Percentiles rank a stretch among this genome's conserved stretches.
phyloP scores from a whole-genome alignment of 805 yeast genomes.

The Nakazawaea wyomingensis region DNA sequence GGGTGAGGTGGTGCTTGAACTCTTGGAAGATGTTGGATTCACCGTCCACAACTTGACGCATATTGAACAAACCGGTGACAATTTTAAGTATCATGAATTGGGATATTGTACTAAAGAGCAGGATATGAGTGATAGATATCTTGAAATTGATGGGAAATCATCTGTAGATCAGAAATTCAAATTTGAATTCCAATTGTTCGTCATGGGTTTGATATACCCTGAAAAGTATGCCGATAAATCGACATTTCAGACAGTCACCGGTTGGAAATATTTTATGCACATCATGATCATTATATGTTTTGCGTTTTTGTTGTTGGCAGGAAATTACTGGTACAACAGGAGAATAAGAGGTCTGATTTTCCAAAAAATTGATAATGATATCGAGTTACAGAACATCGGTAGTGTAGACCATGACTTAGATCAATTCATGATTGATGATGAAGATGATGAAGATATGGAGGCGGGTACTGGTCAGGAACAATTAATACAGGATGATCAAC shows the following conservation, averaged over 20 bases:
- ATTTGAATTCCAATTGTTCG: constrained; percentile 6
- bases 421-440: constrained; percentile 9
- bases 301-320: neutral
- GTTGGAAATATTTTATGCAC: constrained; percentile 3
- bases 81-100: constrained; percentile 6
- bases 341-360: neutral
- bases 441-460: neutral
- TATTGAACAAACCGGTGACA: neutral
- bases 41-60: constrained; percentile 5
- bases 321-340: constrained; percentile 3
- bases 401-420: constrained; percentile 3
- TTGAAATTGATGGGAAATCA: constrained; percentile 11
- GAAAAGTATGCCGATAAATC: neutral
- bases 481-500: no score
- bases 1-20: constrained; percentile 7
- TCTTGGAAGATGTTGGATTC: constrained; percentile 1
- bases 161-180: constrained; percentile 5
- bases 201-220: constrained; percentile 9
- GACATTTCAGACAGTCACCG: neutral
- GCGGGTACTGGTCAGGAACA: no score
- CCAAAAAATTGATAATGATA: constrained; percentile 1
- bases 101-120: constrained; percentile 11
- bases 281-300: neutral
- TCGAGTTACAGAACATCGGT: constrained; percentile 6
- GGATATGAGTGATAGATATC: constrained; percentile 3